phyloP scores from a whole-genome alignment of 2,329 filamentous ascomycete species.

The Aspergillus hortae region DNA sequence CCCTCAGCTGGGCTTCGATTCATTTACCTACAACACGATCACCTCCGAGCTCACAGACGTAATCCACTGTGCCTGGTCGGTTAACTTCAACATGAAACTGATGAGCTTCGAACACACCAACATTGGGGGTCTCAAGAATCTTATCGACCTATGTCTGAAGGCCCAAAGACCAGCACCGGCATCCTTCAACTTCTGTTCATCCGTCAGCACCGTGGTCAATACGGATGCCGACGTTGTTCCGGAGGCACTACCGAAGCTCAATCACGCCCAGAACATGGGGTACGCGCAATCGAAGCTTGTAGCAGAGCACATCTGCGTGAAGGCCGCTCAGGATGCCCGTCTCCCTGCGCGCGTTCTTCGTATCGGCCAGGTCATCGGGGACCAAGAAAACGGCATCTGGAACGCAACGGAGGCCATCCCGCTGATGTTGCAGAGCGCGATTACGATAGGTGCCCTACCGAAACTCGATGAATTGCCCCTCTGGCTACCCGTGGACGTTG shows the following conservation, averaged over 20 bases:
- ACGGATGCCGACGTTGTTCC: conserved; percentile 24
- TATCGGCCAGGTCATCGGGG: conserved; percentile 35
- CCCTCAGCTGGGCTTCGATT: conserved; percentile 46
- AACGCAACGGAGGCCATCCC: conserved; percentile 44
- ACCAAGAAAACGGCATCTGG: conserved; percentile 22
- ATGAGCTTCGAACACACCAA: conserved; percentile 54
- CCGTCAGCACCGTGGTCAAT: conserved; percentile 42
- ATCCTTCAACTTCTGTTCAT: conserved; percentile 50
- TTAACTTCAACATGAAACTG: conserved; percentile 60
- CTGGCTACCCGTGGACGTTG: conserved; percentile 46
- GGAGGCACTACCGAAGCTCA: conserved; percentile 33
- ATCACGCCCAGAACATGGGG: conserved; percentile 41
- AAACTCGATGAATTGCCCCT: conserved; percentile 41
- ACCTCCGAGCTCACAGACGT: conserved; percentile 47
- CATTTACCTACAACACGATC: conserved; percentile 40
- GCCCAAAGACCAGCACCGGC: conserved; percentile 29
- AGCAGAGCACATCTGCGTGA: conserved; percentile 28
- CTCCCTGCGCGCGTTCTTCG: conserved; percentile 26
- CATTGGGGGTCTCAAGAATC: conserved; percentile 48
- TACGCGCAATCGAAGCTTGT: conserved; percentile 41
- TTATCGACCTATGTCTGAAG: conserved; percentile 36
- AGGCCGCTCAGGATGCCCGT: conserved; percentile 15
- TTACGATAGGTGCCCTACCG: conserved; percentile 45
- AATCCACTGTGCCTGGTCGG: conserved; percentile 63
- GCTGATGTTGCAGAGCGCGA: conserved; percentile 48